Conservation (phyloP, 73 alveolate genomes). For the Paramecium bursaria region DNA sequence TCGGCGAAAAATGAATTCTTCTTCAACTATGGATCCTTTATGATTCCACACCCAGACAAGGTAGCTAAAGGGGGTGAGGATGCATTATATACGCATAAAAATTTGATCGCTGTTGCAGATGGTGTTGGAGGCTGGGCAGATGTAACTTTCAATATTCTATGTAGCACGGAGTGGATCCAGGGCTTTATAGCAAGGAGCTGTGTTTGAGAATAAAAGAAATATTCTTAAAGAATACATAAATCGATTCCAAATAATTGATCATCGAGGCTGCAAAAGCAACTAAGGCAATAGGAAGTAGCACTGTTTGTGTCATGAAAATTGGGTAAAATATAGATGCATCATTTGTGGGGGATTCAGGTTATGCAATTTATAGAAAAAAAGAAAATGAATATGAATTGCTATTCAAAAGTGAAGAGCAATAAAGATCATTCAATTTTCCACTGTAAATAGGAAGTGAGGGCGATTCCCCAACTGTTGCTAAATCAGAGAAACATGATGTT, state of each 20-base stretch:
- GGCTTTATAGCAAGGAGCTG: slow-evolving; percentile 73
- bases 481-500: background rate
- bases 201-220: slow-evolving; percentile 24
- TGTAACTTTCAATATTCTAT: background rate
- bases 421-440: slow-evolving; percentile 69
- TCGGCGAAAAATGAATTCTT: background rate
- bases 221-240: slow-evolving; percentile 11
- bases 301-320: slow-evolving; percentile 70
- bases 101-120: slow-evolving; percentile 51
- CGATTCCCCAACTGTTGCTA: slow-evolving; percentile 33
- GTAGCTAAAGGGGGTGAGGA: slow-evolving; percentile 62
- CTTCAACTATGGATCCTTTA: slow-evolving; percentile 31
- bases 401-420: slow-evolving; percentile 54
- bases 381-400: slow-evolving; percentile 13
- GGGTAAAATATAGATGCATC: slow-evolving; percentile 58
- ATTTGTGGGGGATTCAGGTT: slow-evolving; percentile 80
- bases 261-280: slow-evolving; percentile 69
- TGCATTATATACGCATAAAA: slow-evolving; percentile 67
- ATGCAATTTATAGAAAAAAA: slow-evolving; percentile 47
- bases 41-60: slow-evolving; percentile 39
- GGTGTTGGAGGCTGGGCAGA: slow-evolving; percentile 67
- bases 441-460: slow-evolving; percentile 65
- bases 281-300: slow-evolving; percentile 73
- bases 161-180: slow-evolving; percentile 79
- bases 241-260: slow-evolving; percentile 67